Conservation (phyloP, 768 basidiomycete species). For the Hysterangium stoloniferum region DNA sequence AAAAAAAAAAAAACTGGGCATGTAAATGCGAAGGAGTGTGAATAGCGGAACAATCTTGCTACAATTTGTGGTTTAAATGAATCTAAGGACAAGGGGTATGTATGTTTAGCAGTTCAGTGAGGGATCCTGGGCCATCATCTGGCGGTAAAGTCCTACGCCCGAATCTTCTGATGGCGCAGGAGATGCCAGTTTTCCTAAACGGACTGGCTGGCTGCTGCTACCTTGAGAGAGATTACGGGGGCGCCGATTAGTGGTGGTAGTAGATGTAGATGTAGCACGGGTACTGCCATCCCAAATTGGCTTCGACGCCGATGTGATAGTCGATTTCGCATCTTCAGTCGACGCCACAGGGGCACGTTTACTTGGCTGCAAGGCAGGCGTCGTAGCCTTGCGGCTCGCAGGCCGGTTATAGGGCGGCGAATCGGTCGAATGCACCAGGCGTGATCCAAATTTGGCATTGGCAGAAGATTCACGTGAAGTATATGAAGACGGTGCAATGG, state of each 20-base stretch:
- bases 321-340: conserved; percentile 52
- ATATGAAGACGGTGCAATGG: conserved; percentile 15
- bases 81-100: not conserved
- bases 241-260: conserved; percentile 34
- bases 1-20: not conserved
- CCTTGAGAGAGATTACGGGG: conserved; percentile 67
- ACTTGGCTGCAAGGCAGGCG: conserved; percentile 29
- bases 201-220: conserved; percentile 42
- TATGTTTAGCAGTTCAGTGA: conserved; percentile 42
- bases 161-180: conserved; percentile 79
- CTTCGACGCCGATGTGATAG: conserved; percentile 40
- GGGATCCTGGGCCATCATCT: conserved; percentile 70
- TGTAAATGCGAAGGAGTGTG: not conserved
- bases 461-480: conserved; percentile 64
- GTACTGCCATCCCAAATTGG: conserved; percentile 68
- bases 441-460: conserved; percentile 87
- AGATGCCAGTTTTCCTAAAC: conserved; percentile 36
- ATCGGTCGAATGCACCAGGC: conserved; percentile 60
- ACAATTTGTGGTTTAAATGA: not conserved
- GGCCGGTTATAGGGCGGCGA: conserved; percentile 39
- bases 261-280: conserved; percentile 27
- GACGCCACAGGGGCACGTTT: conserved; percentile 1
- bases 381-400: conserved; percentile 46
- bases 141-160: conserved; percentile 76
- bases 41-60: not conserved